Evolutionary conservation across 306 rosid genomes (phyloP), one percentile per base, ranked within the genome.

Genomic region (Quercus aquifolioides): DNA sequence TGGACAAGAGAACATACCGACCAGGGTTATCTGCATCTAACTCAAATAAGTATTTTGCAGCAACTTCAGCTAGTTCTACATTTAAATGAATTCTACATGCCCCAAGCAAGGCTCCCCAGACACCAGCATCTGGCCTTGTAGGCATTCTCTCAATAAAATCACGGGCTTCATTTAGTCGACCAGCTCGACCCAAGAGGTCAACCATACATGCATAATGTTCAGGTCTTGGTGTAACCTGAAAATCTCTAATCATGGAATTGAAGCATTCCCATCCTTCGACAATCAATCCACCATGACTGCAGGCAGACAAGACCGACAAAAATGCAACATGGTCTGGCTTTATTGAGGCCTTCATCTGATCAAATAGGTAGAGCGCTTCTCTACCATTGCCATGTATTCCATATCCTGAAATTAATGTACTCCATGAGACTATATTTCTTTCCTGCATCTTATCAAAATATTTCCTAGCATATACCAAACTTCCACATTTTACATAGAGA

Each of bases 111-210:
- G 91, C 83, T 43, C 85, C 89, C 89, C 91, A 88, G 31, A 88
- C 82, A 31, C 73, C 84, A 55, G 80, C 78, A 78, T 79, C 79
- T 76, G 91, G 84, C 54, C 38, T 78, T 64, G 76, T 64, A 19
- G 86, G 87, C 91, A 88, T 88, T 71, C 73, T 72, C 60, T 74
- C 74, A 73, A 85, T 88, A 76, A 88, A 80, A 15, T 85, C 78
- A 60, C 1, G 12, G 14, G 89, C 87, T 75, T 85, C 84, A 35
- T 74, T 60, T 23, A 87, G 77, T 58, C 43, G 20, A 55, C 91
- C 85, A 25, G 86, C 71, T 71, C 91, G 89, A 58, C 91, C 88
- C 73, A 88, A 78, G 10, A 88, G 85, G 74, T 85, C 91, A n/a
- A 85, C 82, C 82, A 88, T 80, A 41, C 85, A 78, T 25, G 85